Percentiles rank a stretch among this genome's conserved stretches.
These are phyloP conservation scores for Fusarium irregulare DNA, from an alignment of 2,329 filamentous ascomycete genomes.

Conservation along the genomic window DNA sequence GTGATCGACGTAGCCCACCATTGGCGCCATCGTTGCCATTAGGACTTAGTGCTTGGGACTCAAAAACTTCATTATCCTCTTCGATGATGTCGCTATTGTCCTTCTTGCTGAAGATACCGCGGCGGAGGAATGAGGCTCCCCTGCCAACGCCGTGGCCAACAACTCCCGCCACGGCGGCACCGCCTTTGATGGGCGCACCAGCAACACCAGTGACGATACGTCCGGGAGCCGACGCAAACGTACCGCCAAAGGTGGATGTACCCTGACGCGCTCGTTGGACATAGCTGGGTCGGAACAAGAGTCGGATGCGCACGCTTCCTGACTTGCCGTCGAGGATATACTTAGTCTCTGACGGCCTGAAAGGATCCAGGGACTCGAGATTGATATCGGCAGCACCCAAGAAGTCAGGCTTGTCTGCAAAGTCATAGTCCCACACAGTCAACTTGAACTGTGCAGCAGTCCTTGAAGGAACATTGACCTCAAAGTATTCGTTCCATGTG, in stretches of 20 bases:
- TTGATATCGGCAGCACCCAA: conserved; percentile 83
- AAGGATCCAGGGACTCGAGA: conserved; percentile 84
- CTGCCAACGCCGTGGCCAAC: conserved; percentile 85
- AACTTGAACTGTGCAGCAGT: conserved; percentile 86
- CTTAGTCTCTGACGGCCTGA: conserved; percentile 79
- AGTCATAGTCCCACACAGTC: conserved; percentile 95
- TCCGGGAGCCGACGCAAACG: conserved; percentile 84
- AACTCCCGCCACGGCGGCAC: conserved; percentile 76
- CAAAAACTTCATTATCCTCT: conserved; percentile 55
- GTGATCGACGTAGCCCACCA: conserved; percentile 56
- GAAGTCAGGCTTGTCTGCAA: conserved; percentile 92
- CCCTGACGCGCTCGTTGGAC: conserved; percentile 88
- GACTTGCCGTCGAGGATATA: conserved; percentile 89
- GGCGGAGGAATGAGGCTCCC: conserved; percentile 89
- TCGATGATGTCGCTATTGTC: conserved; percentile 69
- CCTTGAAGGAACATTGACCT: conserved; percentile 82
- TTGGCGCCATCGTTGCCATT: conserved; percentile 53
- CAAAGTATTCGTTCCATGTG: conserved; percentile 96
- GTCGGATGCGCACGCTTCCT: conserved; percentile 81
- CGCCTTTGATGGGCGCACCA: conserved; percentile 94
- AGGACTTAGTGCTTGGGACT: conserved; percentile 52
- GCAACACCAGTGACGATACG: conserved; percentile 85
- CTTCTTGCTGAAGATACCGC: conserved; percentile 81
- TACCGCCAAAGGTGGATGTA: conserved; percentile 91
- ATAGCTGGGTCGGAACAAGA: conserved; percentile 94